These are phyloP conservation scores for Penicillium verrucosum DNA, from an alignment of 2,329 filamentous ascomycete species.

Conservation along the genomic window DNA sequence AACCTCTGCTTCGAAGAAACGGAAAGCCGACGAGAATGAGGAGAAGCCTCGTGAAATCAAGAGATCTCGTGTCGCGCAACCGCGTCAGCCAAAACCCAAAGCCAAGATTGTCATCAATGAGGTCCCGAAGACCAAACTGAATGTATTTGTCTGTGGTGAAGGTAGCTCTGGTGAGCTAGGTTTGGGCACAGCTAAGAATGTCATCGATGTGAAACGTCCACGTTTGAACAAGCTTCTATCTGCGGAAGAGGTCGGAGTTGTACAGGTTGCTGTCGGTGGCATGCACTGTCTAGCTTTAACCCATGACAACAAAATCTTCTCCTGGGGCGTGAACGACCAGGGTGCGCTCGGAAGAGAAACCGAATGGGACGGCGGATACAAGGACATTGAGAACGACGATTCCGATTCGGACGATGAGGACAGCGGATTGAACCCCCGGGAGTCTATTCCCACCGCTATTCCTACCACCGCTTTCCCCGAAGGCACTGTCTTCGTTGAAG, in stretches of 20 bases:
- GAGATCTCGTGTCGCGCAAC: conserved; percentile 29
- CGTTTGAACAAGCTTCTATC: conserved; percentile 63
- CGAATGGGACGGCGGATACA: conserved; percentile 61
- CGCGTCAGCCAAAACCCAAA: conserved; percentile 31
- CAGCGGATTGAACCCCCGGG: conserved; percentile 55
- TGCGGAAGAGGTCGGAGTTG: conserved; percentile 60
- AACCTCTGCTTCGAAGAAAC: conserved; percentile 29
- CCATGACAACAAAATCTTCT: conserved; percentile 74
- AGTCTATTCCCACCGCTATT: conserved; percentile 54
- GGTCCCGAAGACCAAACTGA: conserved; percentile 55
- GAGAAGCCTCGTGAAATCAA: conserved; percentile 32
- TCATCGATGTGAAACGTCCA: conserved; percentile 71
- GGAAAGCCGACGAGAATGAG: conserved; percentile 32
- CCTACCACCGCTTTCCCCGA: conserved; percentile 49
- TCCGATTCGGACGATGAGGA: conserved; percentile 53
- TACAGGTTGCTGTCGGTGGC: conserved; percentile 72
- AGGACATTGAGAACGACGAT: conserved; percentile 47
- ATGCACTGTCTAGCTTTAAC: conserved; percentile 80
- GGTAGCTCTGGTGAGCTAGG: conserved; percentile 79
- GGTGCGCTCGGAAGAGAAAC: conserved; percentile 76
- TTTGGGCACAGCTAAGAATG: conserved; percentile 64
- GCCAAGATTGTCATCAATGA: conserved; percentile 57
- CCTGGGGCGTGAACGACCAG: conserved; percentile 86
- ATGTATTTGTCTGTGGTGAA: conserved; percentile 78
- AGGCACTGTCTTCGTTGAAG: conserved; percentile 54